These are phyloP conservation scores for Phytophthora podocarpi DNA, from an alignment of 352 stramenopile genomes.

Conservation along the genomic window DNA sequence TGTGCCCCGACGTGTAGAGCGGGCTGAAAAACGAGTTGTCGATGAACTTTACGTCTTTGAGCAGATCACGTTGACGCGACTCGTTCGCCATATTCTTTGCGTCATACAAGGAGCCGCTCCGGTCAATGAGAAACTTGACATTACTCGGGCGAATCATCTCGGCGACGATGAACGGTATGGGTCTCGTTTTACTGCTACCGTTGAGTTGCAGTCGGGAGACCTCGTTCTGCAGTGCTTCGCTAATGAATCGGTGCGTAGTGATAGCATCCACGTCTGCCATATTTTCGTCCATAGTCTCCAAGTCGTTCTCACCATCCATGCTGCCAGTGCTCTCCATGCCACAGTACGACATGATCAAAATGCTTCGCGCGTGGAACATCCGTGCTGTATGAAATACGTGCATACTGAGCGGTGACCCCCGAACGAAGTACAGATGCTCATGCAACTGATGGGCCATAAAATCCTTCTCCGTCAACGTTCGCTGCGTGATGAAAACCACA, in stretches of 20 bases:
- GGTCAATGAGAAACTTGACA: constrained; percentile 72
- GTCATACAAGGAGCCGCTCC: constrained; percentile 52
- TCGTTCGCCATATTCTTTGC: constrained; percentile 40
- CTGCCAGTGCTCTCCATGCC: constrained; percentile 45
- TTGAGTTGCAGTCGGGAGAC: constrained; percentile 19
- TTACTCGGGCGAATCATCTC: constrained; percentile 81
- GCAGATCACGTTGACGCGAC: constrained; percentile 42
- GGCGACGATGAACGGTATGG: constrained; percentile 60
- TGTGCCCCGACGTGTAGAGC: constrained; percentile 63
- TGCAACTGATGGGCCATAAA: constrained; percentile 47
- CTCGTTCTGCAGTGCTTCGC: constrained; percentile 65
- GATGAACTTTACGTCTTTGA: constrained; percentile 61
- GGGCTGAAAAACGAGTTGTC: constrained; percentile 63
- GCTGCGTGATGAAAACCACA: constrained; percentile 66
- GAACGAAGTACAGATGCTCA: constrained; percentile 69
- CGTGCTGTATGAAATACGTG: constrained; percentile 57
- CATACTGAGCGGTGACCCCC: constrained; percentile 69
- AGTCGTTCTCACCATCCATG: constrained; percentile 28
- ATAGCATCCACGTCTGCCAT: constrained; percentile 82
- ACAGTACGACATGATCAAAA: constrained; percentile 77
- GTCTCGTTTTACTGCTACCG: constrained; percentile 14
- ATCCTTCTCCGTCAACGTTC: constrained; percentile 55
- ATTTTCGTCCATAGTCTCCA: constrained; percentile 64
- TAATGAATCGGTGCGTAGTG: constrained; percentile 78
- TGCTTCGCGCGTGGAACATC: constrained; percentile 63